Base-by-base conservation (phyloP, 2,329 filamentous ascomycete species). In the Verticillium tricorpus region DNA sequence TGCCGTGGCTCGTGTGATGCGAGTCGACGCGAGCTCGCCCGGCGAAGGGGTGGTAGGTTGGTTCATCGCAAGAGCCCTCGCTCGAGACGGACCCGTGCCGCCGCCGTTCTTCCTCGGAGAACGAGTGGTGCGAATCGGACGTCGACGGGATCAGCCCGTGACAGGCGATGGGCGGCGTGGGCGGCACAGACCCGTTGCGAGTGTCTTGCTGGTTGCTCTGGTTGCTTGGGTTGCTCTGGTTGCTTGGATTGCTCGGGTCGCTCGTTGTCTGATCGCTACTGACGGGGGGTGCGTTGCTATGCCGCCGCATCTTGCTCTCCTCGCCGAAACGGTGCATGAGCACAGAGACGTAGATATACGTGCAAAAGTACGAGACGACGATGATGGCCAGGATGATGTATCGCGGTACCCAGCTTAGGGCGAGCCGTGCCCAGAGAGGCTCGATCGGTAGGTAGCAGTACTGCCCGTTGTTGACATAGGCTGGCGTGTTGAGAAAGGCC, bases 361-460 rank as follows among this genome's bases (percentile, higher is more conserved):
- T 87, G 7, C 83, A 84, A 28, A 84, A 76, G 57, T 92, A 91
- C 2, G 90, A 83, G 32, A 79, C 72, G 37, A 91, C 74, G 65
- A 93, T 89, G 31, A 82, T 76, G 9, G 82, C 69, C 66, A 90
- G 85, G 59, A 92, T 87, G 39, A 90, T 66, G 65, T 92, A 92
- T 58, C 90, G 82, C 39, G 90, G 91, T 8, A 90, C 81, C 90
- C 91, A 94, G 62, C 84, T 84, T 2, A 93, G 77, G 0, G 83
- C 86, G 17, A 89, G 76, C 54, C 87, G 81, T 65, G 89, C 88
- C 91, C 90, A 93, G 63, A 82, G 81, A 0, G 89, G 87, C 3
- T 83, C 79, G 17, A 84, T 77, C 0, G 90, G 89, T 2, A 93
- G 78, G 64, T 88, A 89, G 72, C 91, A 94, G 67, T 87, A 89